Evolutionary conservation across 1,284 basidiomycete genomes (phyloP).

Genomic region (Polyporus tsugae): DNA sequence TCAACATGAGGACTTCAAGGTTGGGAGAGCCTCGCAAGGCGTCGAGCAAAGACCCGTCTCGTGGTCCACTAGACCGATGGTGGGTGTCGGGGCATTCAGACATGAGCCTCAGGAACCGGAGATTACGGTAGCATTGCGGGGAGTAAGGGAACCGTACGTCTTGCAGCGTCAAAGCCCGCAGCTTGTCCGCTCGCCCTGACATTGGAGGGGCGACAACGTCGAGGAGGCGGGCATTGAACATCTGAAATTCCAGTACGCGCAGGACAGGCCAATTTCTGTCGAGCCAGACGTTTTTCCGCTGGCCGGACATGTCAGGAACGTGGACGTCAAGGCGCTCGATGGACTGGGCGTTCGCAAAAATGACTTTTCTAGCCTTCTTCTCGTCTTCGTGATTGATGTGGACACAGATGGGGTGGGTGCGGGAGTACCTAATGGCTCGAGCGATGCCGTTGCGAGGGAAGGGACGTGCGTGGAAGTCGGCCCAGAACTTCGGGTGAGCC

Average conservation of each 20-base stretch:
- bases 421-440: conserved; percentile 6
- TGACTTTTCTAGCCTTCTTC: background rate
- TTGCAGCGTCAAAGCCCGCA: background rate
- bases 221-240: background rate
- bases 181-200: background rate
- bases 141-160: conserved; percentile 10
- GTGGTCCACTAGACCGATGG: background rate
- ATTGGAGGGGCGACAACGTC: background rate
- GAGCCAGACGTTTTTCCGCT: conserved; percentile 8
- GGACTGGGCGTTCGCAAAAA: conserved; percentile 5
- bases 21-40: conserved; percentile 7
- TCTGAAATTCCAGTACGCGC: background rate
- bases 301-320: background rate
- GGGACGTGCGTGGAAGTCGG: conserved; percentile 1
- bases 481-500: background rate
- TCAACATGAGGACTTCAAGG: conserved; percentile 3
- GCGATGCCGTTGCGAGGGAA: background rate
- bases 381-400: background rate
- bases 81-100: background rate
- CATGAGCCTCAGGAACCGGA: background rate
- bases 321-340: background rate
- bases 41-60: background rate
- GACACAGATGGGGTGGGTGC: background rate
- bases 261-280: conserved; percentile 4
- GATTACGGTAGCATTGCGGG: background rate